A percentile compares a stretch with the other conserved stretches of the same genome.
phyloP scores from a whole-genome alignment of 148 eudicot species.

The Spergularia marina region DNA sequence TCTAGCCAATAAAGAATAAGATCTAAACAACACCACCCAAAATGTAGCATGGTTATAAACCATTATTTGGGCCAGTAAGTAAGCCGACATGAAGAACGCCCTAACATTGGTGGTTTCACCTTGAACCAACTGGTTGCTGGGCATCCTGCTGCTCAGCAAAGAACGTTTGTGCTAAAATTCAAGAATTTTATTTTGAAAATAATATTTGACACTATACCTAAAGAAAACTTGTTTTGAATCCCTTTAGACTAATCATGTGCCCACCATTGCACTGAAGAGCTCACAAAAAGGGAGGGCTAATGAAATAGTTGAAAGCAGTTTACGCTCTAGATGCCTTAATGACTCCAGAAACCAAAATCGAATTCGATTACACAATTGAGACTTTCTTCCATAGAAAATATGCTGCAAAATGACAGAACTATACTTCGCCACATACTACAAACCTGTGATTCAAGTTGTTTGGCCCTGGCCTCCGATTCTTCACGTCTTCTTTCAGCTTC shows the following conservation, averaged over 20 bases:
- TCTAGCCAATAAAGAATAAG: not conserved
- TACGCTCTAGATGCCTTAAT: not conserved
- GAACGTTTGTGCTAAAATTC: no score
- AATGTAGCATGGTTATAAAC: not conserved
- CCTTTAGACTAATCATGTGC: not conserved
- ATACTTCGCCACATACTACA: slow-evolving; percentile 16
- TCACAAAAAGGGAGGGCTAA: not conserved
- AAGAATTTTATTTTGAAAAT: not conserved
- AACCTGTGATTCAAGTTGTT: slow-evolving; percentile 90
- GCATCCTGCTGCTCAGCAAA: not conserved
- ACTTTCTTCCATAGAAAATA: slow-evolving; percentile 7
- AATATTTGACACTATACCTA: not conserved
- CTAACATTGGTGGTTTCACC: not conserved
- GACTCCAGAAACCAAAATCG: not conserved
- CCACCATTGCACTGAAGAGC: not conserved
- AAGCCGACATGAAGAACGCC: slow-evolving; percentile 3
- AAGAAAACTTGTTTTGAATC: not conserved
- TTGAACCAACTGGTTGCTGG: not conserved
- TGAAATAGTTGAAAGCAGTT: slow-evolving; percentile 1
- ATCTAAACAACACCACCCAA: not conserved
- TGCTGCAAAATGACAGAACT: slow-evolving; percentile 4
- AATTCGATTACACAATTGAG: not conserved
- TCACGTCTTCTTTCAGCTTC: slow-evolving; percentile 73
- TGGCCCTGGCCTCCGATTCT: slow-evolving; percentile 95
- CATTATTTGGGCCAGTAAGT: not conserved